Conservation (phyloP, 2,329 filamentous ascomycete genomes). For the Botrytis deweyae region DNA sequence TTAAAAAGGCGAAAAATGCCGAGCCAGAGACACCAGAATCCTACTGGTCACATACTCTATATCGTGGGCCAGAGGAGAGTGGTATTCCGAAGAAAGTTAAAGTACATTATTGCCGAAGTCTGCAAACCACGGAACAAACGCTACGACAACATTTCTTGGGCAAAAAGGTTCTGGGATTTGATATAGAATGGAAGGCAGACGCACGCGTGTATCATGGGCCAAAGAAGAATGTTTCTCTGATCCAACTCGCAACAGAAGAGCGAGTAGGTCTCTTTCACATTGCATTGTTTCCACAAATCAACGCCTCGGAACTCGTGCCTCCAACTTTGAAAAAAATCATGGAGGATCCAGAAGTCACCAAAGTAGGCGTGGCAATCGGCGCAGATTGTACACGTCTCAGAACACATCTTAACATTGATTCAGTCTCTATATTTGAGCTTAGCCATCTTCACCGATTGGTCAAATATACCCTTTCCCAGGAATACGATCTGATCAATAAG, state of each 20-base stretch:
- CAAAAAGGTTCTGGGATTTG: slow-evolving; percentile 77
- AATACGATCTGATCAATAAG: slow-evolving; percentile 62
- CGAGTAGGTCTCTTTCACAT: slow-evolving; percentile 82
- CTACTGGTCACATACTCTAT: slow-evolving; percentile 69
- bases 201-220: slow-evolving; percentile 49
- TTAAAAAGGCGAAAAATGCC: slow-evolving; percentile 50
- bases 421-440: slow-evolving; percentile 72
- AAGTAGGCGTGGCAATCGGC: slow-evolving; percentile 74
- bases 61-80: slow-evolving; percentile 51
- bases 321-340: slow-evolving; percentile 71
- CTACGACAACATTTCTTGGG: slow-evolving; percentile 61
- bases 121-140: slow-evolving; percentile 64
- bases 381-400: slow-evolving; percentile 68
- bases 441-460: slow-evolving; percentile 80
- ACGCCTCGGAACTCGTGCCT: slow-evolving; percentile 58
- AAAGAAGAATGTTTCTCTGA: slow-evolving; percentile 72
- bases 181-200: slow-evolving; percentile 76
- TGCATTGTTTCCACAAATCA: slow-evolving; percentile 55
- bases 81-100: slow-evolving; percentile 53
- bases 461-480: slow-evolving; percentile 56
- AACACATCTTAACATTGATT: slow-evolving; percentile 63
- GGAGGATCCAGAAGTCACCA: slow-evolving; percentile 67
- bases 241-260: slow-evolving; percentile 77
- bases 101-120: slow-evolving; percentile 75
- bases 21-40: slow-evolving; percentile 47